These are phyloP conservation scores for Arctium minus DNA, from an alignment of 129 eudicot genomes.

Conservation along the genomic window DNA sequence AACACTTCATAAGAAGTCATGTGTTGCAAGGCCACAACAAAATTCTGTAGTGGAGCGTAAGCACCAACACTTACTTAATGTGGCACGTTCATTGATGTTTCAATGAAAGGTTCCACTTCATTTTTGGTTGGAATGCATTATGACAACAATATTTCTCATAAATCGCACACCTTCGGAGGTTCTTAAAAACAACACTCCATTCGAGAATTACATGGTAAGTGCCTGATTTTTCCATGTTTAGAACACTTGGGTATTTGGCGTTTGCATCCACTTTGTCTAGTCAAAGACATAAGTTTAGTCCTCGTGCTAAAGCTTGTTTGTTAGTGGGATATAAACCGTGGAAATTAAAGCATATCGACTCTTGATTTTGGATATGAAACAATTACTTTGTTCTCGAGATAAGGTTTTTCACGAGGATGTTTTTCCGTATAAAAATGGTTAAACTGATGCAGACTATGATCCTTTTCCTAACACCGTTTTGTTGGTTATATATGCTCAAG, in stretches of 20 bases:
- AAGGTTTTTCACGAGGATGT: not conserved
- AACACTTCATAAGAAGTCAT: no score
- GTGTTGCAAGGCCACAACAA: no score
- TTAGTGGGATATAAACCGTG: not conserved
- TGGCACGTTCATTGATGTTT: no score
- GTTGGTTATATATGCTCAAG: no score
- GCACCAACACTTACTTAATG: no score
- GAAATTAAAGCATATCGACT: not conserved
- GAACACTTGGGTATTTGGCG: not conserved
- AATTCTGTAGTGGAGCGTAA: no score
- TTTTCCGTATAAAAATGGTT: not conserved
- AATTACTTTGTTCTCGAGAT: not conserved
- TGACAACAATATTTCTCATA: not conserved
- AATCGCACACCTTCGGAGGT: not conserved
- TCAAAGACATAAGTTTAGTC: not conserved
- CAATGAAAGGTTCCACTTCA: no score
- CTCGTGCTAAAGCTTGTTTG: not conserved
- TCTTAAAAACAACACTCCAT: not conserved
- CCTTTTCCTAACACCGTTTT: not conserved
- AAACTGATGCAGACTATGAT: not conserved
- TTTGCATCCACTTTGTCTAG: not conserved
- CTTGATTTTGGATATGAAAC: not conserved
- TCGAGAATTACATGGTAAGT: not conserved
- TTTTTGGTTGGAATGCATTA: not conserved
- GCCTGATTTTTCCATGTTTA: not conserved